Conservation (phyloP, 129 eudicot genomes). For the Centella asiatica region DNA sequence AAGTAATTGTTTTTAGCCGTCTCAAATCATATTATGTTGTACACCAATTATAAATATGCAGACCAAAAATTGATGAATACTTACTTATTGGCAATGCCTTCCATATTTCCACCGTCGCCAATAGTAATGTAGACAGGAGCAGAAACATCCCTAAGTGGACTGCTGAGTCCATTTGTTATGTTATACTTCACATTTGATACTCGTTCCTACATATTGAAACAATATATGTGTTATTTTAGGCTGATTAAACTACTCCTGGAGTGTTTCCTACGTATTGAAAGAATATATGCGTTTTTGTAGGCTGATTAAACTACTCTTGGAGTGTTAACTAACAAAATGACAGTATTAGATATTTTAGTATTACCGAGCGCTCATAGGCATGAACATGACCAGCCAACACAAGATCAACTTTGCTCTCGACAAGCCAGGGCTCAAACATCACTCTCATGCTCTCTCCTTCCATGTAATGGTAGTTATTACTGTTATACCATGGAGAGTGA, state of each 20-base stretch:
- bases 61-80: no score
- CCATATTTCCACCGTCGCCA: constrained; percentile 76
- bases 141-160: constrained; percentile 46
- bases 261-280: constrained; percentile 25
- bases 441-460: constrained; percentile 90
- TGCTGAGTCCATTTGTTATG: constrained; percentile 49
- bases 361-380: constrained; percentile 69
- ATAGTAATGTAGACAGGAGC: constrained; percentile 64
- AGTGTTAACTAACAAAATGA: neutral
- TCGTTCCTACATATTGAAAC: constrained; percentile 31
- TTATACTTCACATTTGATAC: constrained; percentile 58
- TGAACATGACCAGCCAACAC: constrained; percentile 84
- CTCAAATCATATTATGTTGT: no score
- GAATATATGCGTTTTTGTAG: neutral
- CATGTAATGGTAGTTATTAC: constrained; percentile 63
- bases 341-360: neutral
- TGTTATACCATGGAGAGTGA: constrained; percentile 66
- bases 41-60: no score
- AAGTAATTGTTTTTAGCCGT: no score
- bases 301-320: no score
- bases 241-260: no score
- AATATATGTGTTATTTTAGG: neutral
- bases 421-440: constrained; percentile 65
- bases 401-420: constrained; percentile 57
- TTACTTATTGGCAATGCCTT: constrained; percentile 57